These are phyloP conservation scores for Didymella exigua DNA, from an alignment of 2,329 filamentous ascomycete species.

Conservation along the genomic window DNA sequence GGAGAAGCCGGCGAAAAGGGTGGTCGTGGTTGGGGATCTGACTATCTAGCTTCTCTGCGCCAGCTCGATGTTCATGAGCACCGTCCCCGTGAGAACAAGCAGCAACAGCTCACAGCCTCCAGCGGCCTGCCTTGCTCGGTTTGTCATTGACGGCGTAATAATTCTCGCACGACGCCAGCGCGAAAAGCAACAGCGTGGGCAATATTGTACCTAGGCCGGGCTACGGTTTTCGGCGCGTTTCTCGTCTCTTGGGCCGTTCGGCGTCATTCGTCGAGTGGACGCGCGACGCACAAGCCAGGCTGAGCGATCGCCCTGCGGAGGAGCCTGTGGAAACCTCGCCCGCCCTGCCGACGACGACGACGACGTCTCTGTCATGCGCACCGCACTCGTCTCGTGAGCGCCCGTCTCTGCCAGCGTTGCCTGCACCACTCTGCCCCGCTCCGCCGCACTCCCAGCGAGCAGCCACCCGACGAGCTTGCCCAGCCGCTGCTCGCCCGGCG, in stretches of 20 bases:
- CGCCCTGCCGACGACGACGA: conserved; percentile 25
- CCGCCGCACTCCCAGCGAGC: conserved; percentile 18
- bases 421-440: conserved; percentile 10
- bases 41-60: too few species aligned
- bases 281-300: conserved; percentile 7
- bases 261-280: conserved; percentile 4
- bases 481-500: conserved; percentile 25
- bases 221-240: conserved; percentile 9
- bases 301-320: conserved; percentile 11
- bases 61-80: conserved; percentile 3
- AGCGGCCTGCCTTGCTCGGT: background rate
- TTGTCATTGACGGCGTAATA: background rate
- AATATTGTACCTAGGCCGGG: background rate
- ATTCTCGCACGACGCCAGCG: background rate
- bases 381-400: conserved; percentile 12
- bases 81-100: background rate
- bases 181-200: background rate
- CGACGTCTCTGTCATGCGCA: conserved; percentile 8
- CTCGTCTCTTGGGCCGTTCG: background rate
- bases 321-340: conserved; percentile 19
- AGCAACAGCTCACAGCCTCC: background rate
- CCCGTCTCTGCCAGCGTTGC: conserved; percentile 24
- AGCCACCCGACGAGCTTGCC: conserved; percentile 27
- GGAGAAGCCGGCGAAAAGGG: background rate
- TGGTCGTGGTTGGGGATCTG: background rate